Percentiles rank a stretch among this genome's conserved stretches.
These are phyloP conservation scores for Naegleria fowleri DNA, from an alignment of 208 protist genomes.

Conservation along the genomic window DNA sequence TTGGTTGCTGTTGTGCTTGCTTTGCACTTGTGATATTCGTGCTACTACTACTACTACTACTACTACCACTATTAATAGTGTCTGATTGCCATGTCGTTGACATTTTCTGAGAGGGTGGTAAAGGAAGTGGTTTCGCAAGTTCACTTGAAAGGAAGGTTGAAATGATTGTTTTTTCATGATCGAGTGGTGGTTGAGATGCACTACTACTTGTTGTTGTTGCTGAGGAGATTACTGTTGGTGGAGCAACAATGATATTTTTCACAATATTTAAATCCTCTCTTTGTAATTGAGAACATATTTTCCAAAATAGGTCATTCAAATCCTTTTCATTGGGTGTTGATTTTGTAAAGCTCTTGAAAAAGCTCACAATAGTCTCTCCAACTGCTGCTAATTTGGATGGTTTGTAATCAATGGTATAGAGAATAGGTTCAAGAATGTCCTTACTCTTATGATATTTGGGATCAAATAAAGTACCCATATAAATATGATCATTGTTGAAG, in stretches of 20 bases:
- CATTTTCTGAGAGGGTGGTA: not conserved
- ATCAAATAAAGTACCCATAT: not conserved
- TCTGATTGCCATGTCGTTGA: too few species aligned
- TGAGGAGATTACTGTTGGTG: too few species aligned
- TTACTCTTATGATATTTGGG: not conserved
- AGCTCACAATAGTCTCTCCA: not conserved
- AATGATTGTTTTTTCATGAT: not conserved
- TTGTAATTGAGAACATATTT: not conserved
- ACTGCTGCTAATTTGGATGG: not conserved
- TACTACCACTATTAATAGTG: too few species aligned
- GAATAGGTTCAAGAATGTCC: not conserved
- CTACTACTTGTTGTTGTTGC: too few species aligned
- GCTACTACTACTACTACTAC: too few species aligned
- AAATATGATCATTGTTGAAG: not conserved
- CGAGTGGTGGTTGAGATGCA: not conserved
- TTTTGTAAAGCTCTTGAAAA: not conserved
- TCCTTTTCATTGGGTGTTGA: not conserved
- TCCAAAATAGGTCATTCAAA: not conserved
- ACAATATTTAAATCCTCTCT: not conserved
- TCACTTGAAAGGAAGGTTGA: not conserved
- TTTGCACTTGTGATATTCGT: too few species aligned
- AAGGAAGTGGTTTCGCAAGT: not conserved
- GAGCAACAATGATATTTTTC: not conserved
- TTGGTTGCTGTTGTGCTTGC: too few species aligned
- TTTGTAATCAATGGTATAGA: not conserved